Base-by-base conservation (phyloP, 192 early-diverging fungal species). In the Cetraspora pellucida region DNA sequence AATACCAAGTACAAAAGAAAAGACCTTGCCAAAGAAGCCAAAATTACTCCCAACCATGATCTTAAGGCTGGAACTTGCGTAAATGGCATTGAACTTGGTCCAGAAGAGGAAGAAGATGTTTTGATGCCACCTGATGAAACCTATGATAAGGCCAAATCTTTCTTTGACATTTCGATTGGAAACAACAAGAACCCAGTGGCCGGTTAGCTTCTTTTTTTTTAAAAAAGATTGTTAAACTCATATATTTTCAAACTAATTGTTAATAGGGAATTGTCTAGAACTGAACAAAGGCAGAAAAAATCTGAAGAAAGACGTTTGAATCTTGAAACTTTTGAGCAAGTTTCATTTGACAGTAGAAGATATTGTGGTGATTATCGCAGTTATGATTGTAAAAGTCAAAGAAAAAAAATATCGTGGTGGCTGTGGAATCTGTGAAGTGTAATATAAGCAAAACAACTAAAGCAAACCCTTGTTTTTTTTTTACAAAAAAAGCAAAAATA, bases 141-240 rank as follows among this genome's bases (percentile, higher is more conserved):
- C 7, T 93, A 98, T 81, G 84, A 91, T 75, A 93, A 92, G 72
- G 89, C 87, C 27, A 85, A 85, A 72, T 93, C 91, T 43, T 99
- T 99, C 86, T 99, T 99, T 88, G 97, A 98, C 82, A 97, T 99
- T 81, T 96, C 97, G 11, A 82, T 88, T n/a, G n/a, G 64, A 91
- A 92, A 79, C 73, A 75, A 31, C 82, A 86, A 72, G 80, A 75
- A 19, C 80, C 80, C 1, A 82, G 80, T 45, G 88, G 83, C 70
- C 77, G 83, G 90, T 91, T 80, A 16, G 83, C 77, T 27, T 61
- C 44, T 27, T n/a, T 21, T 73, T 77, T 14, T 14, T 21, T 14
- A 10, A 25, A 10, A 23, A 37, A 37, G 7, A 37, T 37, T 37
- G 37, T 37, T 6, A 37, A 37, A 37, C 37, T 6, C 19, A 8